A percentile compares a stretch with the other conserved stretches of the same genome.
Conservation (phyloP, 2,329 filamentous ascomycete genomes). For the Fusarium falciforme region DNA sequence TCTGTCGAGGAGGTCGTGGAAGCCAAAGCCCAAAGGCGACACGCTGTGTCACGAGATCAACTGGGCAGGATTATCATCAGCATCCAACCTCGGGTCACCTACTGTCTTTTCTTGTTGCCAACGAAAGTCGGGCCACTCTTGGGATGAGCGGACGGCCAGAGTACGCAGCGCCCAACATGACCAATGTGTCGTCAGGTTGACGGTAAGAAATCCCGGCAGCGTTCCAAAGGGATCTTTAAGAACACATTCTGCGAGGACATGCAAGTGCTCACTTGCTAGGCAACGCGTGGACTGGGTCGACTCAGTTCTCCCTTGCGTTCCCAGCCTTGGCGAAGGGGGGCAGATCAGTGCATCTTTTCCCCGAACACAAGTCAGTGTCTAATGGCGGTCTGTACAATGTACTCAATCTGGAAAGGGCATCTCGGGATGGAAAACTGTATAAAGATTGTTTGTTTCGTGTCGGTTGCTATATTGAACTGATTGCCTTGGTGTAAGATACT, state of each 20-base stretch:
- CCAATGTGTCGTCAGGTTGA: background rate
- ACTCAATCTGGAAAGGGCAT: background rate
- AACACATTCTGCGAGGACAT: background rate
- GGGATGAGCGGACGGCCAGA: background rate
- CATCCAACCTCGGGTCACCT: background rate
- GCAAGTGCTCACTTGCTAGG: background rate
- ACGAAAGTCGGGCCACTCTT: background rate
- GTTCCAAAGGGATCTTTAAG: background rate
- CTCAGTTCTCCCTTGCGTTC: conserved; percentile 23
- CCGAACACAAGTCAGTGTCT: background rate
- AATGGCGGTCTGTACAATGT: background rate
- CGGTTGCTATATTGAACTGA: background rate
- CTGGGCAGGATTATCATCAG: background rate
- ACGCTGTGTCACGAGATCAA: background rate
- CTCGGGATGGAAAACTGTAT: no score
- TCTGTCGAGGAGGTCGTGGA: background rate
- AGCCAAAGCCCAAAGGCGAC: background rate
- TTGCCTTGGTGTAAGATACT: background rate
- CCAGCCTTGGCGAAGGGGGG: background rate
- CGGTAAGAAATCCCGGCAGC: background rate
- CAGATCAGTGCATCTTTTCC: background rate
- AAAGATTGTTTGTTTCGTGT: background rate
- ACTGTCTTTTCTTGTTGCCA: background rate
- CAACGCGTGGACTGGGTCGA: background rate
- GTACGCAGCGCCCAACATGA: background rate